A percentile compares a stretch with the other conserved stretches of the same genome.
Evolutionary conservation across 495 filamentous ascomycete species (phyloP).

Genomic region (Cenococcum geophilum): DNA sequence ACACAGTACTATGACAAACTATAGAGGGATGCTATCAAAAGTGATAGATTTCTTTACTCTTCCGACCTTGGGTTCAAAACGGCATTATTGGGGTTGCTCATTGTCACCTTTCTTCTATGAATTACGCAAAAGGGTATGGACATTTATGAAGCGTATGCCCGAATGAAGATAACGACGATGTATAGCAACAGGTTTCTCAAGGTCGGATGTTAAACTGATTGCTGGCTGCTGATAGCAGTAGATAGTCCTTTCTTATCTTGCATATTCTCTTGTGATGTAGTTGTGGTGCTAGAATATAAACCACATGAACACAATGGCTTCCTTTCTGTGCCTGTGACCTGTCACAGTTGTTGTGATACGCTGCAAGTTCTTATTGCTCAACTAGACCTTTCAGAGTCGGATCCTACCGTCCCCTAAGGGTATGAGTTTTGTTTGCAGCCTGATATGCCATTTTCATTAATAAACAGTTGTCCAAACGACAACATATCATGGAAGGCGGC

Average conservation of each 20-base stretch:
- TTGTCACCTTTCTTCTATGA: slow-evolving; percentile 16
- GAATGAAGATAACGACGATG: slow-evolving; percentile 20
- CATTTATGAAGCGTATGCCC: slow-evolving; percentile 15
- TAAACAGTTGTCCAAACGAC: no score
- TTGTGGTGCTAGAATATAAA: slow-evolving; percentile 22
- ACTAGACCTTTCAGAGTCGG: no score
- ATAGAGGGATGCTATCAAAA: slow-evolving; percentile 47
- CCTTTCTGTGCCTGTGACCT: neutral
- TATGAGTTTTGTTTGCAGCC: no score
- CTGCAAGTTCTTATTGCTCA: no score
- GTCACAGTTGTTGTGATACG: no score
- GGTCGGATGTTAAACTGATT: slow-evolving; percentile 4
- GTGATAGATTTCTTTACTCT: slow-evolving; percentile 32
- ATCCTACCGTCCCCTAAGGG: no score
- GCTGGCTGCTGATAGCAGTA: slow-evolving; percentile 7
- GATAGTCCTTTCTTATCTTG: slow-evolving; percentile 23
- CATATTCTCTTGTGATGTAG: slow-evolving; percentile 30
- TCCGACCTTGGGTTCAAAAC: slow-evolving; percentile 8
- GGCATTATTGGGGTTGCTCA: slow-evolving; percentile 19
- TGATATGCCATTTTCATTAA: no score
- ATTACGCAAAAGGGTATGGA: slow-evolving; percentile 7
- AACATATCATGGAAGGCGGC: no score
- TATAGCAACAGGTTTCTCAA: slow-evolving; percentile 15
- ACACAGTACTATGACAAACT: slow-evolving; percentile 97
- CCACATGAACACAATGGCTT: slow-evolving; percentile 21